phyloP scores from a whole-genome alignment of 148 eudicot species.

The Rhododendron molle region DNA sequence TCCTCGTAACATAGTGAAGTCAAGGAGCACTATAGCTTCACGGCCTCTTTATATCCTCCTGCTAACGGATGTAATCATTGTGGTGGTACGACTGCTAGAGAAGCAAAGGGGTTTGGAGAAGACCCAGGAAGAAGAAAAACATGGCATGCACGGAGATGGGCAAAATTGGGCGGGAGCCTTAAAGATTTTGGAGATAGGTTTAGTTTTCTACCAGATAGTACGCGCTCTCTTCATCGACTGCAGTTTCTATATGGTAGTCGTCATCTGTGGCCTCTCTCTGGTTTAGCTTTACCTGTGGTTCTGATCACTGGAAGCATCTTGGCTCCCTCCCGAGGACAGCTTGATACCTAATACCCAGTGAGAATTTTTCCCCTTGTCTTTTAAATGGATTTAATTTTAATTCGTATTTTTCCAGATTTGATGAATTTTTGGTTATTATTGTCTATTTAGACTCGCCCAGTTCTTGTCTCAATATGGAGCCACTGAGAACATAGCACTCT shows the following conservation, averaged over 20 bases:
- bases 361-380: neutral
- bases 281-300: conserved; percentile 10
- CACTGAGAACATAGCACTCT: neutral
- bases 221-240: conserved; percentile 60
- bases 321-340: neutral
- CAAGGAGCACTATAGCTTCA: conserved; percentile 27
- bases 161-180: conserved; percentile 45
- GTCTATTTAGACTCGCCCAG: neutral
- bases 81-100: conserved; percentile 29
- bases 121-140: conserved; percentile 13
- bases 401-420: neutral
- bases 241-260: conserved; percentile 53
- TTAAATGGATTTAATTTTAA: neutral
- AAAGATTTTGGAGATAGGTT: conserved; percentile 45
- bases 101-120: conserved; percentile 21
- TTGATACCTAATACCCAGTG: neutral
- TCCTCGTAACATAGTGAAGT: conserved; percentile 23
- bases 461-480: neutral
- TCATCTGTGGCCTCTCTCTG: conserved; percentile 51
- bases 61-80: conserved; percentile 38
- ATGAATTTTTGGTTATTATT: neutral
- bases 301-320: neutral
- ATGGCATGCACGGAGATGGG: conserved; percentile 13
- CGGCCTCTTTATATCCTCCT: conserved; percentile 25
- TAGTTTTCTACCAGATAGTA: conserved; percentile 50